phyloP scores from a whole-genome alignment of 75 land plant genomes.

The Cunninghamia lanceolata region DNA sequence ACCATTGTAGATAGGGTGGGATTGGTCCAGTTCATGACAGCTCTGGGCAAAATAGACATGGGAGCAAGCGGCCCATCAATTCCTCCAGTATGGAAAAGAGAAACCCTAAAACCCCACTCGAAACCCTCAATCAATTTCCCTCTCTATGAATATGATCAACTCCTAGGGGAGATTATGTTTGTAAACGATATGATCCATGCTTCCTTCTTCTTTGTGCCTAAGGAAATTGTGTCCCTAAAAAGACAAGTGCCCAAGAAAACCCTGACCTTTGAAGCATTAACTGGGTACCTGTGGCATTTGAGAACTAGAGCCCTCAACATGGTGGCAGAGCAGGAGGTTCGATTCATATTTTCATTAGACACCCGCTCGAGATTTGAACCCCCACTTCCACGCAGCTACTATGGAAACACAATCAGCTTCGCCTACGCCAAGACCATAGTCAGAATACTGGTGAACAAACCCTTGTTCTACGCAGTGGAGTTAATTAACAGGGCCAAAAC shows the following conservation, averaged over 20 bases:
- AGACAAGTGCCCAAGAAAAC: constrained; percentile 43
- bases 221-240: background rate
- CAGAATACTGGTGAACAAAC: too few relatives aligned
- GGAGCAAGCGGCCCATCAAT: constrained; percentile 33
- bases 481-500: too few relatives aligned
- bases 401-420: too few relatives aligned
- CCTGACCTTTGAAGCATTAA: constrained; percentile 45
- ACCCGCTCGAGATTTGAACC: too few relatives aligned
- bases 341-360: background rate
- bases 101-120: constrained; percentile 28
- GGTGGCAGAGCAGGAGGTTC: constrained; percentile 35
- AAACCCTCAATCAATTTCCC: constrained; percentile 27
- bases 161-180: background rate
- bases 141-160: constrained; percentile 42
- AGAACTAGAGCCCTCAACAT: constrained; percentile 23
- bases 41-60: constrained; percentile 36
- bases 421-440: too few relatives aligned
- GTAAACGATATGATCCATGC: constrained; percentile 7
- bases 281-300: constrained; percentile 43
- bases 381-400: too few relatives aligned
- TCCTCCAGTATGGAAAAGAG: constrained; percentile 38
- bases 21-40: constrained; percentile 42
- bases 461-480: too few relatives aligned
- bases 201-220: constrained; percentile 38
- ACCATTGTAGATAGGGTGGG: constrained; percentile 41